Conservation (phyloP, 2,329 filamentous ascomycete genomes). For the Eutypa lata region DNA sequence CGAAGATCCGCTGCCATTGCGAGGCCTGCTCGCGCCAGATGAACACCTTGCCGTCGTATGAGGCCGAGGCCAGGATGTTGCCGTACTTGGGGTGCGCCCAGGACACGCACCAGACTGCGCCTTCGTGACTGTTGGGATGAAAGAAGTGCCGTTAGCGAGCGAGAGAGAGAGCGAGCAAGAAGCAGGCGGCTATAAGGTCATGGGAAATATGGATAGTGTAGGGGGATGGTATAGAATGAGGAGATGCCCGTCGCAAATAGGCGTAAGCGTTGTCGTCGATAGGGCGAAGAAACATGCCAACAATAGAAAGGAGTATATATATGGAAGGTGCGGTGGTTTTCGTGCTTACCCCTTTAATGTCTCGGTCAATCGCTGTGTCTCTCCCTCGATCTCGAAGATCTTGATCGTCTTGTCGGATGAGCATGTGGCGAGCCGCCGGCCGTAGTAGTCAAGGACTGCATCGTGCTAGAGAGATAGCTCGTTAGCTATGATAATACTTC, state of each 20-base stretch:
- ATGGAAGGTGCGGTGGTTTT: no score
- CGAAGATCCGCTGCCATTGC: constrained; percentile 83
- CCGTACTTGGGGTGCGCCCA: constrained; percentile 99
- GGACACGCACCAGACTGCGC: constrained; percentile 94
- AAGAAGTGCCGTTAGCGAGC: no score
- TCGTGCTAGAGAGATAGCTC: constrained; percentile 64
- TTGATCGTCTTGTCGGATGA: constrained; percentile 98
- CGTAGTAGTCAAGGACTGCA: constrained; percentile 98
- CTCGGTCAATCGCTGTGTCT: constrained; percentile 83
- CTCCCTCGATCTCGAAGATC: constrained; percentile 96
- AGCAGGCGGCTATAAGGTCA: background rate
- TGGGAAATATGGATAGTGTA: background rate
- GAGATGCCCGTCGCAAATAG: background rate
- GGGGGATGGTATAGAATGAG: background rate
- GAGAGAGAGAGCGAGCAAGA: background rate
- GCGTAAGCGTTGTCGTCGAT: background rate
- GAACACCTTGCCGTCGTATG: constrained; percentile 96
- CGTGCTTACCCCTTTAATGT: constrained; percentile 81
- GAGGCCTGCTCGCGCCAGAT: constrained; percentile 90
- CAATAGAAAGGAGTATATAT: no score
- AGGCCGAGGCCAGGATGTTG: constrained; percentile 92
- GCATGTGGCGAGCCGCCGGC: constrained; percentile 91
- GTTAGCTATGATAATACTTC: constrained; percentile 17
- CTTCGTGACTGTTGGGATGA: constrained; percentile 69
- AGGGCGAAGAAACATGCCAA: no score